Base-by-base conservation (phyloP, 1,284 basidiomycete species). In the Malassezia vespertilionis region DNA sequence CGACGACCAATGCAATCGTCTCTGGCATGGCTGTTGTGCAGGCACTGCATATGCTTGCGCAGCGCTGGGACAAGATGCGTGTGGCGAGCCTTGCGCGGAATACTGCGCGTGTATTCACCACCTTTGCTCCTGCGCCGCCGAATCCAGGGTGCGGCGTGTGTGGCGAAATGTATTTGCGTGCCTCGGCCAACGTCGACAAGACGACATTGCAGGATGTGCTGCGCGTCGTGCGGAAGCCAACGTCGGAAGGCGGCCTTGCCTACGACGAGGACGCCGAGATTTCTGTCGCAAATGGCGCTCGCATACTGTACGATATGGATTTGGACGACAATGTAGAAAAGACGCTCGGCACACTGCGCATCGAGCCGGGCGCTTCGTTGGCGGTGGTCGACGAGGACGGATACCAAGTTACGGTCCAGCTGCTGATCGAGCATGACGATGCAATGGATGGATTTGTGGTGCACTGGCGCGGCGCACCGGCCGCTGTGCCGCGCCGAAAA, bases 1-100 rank as follows among this genome's bases (percentile, higher is more conserved):
- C 93, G 2, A 96, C 93, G 0, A 99, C 93, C 7, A 99, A 99
- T 71, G 93, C 93, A 11, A 86, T 97, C 71, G 82, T 96, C 56
- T 84, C 93, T 0, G 93, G 90, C 0, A 75, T 93, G 27, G 86
- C 95, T 58, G 88, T 95, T 14, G 77, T 96, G 38, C 90, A 95
- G 72, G 85, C 89, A 0, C 73, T 95, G 11, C 82, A 88, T 49
- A 76, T 93, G 22, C 76, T 96, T 0, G 57, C 56, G 4, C 35
- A 46, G 9, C 35, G 52, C 7, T 65, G 58, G 60, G 28, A 46
- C 27, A 43, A 45, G 33, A 48, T 55, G 20, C 53, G 57, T 4
- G 46, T 53, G 30, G 53, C 65, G 27, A 53, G 52, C 10, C 36
- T 67, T n/a, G 47, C 52, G 9, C 45, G 59, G 6, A 49, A 52